Percentiles rank a stretch among this genome's conserved stretches.
phyloP scores from a whole-genome alignment of 371 early-diverging fungal species.

The Rhizopus microsporus region DNA sequence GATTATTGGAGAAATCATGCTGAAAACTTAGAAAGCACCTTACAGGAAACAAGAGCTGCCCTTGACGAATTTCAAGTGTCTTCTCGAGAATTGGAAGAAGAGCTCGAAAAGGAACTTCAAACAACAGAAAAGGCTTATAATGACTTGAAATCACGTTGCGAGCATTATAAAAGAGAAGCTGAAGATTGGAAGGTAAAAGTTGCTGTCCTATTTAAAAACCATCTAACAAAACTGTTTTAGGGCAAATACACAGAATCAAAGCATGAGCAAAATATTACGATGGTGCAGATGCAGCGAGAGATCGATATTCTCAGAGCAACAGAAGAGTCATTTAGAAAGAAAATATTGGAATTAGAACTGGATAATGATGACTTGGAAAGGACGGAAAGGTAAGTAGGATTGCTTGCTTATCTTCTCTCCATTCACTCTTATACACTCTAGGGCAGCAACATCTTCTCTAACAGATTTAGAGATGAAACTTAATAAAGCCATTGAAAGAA shows the following conservation, averaged over 20 bases:
- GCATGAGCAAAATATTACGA: slow-evolving; percentile 64
- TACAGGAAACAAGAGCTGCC: slow-evolving; percentile 58
- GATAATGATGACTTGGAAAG: slow-evolving; percentile 69
- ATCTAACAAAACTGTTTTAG: slow-evolving; percentile 15
- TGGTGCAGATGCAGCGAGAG: slow-evolving; percentile 74
- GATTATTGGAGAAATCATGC: slow-evolving; percentile 57
- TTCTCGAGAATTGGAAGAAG: slow-evolving; percentile 66
- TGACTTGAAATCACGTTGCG: slow-evolving; percentile 63
- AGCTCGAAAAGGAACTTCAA: slow-evolving; percentile 63
- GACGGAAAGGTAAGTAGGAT: not conserved
- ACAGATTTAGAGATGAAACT: slow-evolving; percentile 72
- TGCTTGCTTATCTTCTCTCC: not conserved
- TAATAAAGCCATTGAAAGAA: slow-evolving; percentile 70
- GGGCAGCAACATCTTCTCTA: slow-evolving; percentile 71
- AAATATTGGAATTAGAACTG: slow-evolving; percentile 75
- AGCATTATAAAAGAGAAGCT: slow-evolving; percentile 58
- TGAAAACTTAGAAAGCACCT: slow-evolving; percentile 47
- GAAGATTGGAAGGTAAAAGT: slow-evolving; percentile 72
- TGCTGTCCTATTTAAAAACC: not conserved
- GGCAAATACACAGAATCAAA: slow-evolving; percentile 48
- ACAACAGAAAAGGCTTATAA: slow-evolving; percentile 61
- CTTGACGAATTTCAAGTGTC: slow-evolving; percentile 66
- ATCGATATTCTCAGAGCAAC: slow-evolving; percentile 73
- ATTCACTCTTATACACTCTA: slow-evolving; percentile 16
- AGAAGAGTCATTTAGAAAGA: slow-evolving; percentile 71